Base-by-base conservation (phyloP, 441 rosid genomes). In the Pelargonium myrrhifolium region DNA sequence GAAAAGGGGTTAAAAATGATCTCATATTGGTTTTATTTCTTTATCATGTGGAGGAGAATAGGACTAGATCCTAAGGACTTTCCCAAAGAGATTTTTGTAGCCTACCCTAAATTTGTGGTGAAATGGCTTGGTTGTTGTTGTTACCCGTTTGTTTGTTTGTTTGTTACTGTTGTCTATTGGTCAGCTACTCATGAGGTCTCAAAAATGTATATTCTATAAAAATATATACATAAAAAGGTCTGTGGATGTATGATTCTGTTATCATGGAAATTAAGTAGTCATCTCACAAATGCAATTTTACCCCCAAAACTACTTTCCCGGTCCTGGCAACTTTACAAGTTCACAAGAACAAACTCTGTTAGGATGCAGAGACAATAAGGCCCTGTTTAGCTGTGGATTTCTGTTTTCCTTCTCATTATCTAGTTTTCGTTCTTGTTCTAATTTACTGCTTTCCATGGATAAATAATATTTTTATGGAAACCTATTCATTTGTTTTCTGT, bases 141-240 rank as follows among this genome's bases (percentile, higher is more conserved):
- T 58, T 65, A 45, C n/a, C n/a, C n/a, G n/a, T n/a, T 60, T 22
- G n/a, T 28, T 64, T 15, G 37, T 55, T 63, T 18, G 58, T 64
- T 68, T 65, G 49, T 1, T 18, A 6, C 7, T 47, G 17, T 47
- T 47, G 55, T 39, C 15, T 47, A 47, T 14, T 12, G 55, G 55
- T 22, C 61, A 26, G 10, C 17, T 37, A 39, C 43, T 40, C 28
- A 66, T 24, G 17, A 2, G 64, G 47, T 43, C 51, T 24, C 65
- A 56, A 18, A 51, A 74, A 56, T 49, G 47, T 45, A 40, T 35
- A 72, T 9, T 60, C 28, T 37, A 71, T 10, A 55, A 63, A 7
- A 53, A 17, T 17, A 53, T 53, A 53, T 53, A 17, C 60, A 17
- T 8, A 53, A 17, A 18, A 17, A 53, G 60, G 3, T 53, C 20